Conservation (phyloP, 208 protist genomes). For the Blechomonas ayalai region DNA sequence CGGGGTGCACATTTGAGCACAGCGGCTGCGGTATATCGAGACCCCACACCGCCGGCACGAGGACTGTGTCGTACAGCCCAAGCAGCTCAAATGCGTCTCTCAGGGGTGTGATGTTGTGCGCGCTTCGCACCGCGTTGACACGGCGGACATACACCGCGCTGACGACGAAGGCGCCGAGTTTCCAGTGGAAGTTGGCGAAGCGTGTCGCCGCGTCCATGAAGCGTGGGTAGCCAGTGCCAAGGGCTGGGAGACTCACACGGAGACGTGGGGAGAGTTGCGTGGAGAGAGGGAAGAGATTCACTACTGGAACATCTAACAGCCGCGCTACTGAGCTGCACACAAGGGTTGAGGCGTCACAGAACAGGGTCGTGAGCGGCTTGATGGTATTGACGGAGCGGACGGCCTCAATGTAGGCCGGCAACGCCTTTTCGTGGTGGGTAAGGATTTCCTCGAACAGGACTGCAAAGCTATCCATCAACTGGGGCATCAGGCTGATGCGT, state of each 20-base stretch:
- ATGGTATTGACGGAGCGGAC: constrained; percentile 10
- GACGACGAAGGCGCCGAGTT: constrained; percentile 5
- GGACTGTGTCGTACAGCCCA: constrained; percentile 30
- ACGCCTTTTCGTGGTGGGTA: constrained; percentile 22
- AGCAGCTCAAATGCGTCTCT: constrained; percentile 22
- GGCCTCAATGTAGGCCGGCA: constrained; percentile 20
- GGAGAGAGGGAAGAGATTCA: constrained; percentile 33
- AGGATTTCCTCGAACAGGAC: constrained; percentile 14
- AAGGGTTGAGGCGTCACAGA: constrained; percentile 37
- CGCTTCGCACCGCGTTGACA: constrained; percentile 16
- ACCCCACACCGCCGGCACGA: constrained; percentile 33
- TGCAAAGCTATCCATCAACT: constrained; percentile 11
- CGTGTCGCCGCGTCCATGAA: constrained; percentile 18
- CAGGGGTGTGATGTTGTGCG: constrained; percentile 12
- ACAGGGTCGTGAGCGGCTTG: constrained; percentile 28
- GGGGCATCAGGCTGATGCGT: background rate
- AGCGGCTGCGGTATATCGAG: constrained; percentile 40
- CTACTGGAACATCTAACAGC: constrained; percentile 18
- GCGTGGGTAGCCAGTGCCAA: constrained; percentile 28
- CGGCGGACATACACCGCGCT: constrained; percentile 3
- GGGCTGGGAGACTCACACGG: constrained; percentile 19
- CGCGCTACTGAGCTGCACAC: constrained; percentile 20
- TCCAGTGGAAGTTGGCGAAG: constrained; percentile 15
- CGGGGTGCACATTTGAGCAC: constrained; percentile 40
- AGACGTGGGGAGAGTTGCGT: constrained; percentile 25